Percentiles rank a stretch among this genome's conserved stretches.
Conservation (phyloP, 257 asterid genomes). For the Salvia miltiorrhiza region DNA sequence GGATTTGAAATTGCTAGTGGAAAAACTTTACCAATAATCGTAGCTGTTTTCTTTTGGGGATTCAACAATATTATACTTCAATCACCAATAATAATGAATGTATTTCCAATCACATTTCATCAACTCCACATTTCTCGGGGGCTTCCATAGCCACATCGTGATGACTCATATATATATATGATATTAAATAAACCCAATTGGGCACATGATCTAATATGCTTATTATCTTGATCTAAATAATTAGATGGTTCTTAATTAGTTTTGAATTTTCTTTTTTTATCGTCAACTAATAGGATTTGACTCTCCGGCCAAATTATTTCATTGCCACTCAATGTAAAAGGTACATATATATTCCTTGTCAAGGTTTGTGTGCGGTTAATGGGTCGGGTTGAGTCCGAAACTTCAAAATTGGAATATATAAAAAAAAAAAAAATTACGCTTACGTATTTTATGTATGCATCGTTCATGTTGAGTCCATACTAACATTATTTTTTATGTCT, state of each 20-base stretch:
- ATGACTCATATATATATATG: constrained; percentile 21
- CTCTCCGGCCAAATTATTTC: constrained; percentile 30
- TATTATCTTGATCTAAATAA: not conserved
- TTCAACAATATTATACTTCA: constrained; percentile 12
- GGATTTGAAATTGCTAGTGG: constrained; percentile 32
- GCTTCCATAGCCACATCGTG: not conserved
- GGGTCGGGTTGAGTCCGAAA: constrained; percentile 10
- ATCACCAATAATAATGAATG: constrained; percentile 9
- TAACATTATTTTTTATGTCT: too few species aligned
- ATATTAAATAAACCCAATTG: not conserved
- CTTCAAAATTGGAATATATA: not conserved
- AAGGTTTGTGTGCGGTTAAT: not conserved
- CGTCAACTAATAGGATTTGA: not conserved
- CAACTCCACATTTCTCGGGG: constrained; percentile 34
- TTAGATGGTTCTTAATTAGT: not conserved
- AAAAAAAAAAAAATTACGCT: too few species aligned
- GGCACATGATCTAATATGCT: constrained; percentile 20
- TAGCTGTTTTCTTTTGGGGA: constrained; percentile 3
- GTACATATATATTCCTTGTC: not conserved
- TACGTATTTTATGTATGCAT: too few species aligned
- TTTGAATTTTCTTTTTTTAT: not conserved
- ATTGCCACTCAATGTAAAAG: not conserved
- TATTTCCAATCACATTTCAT: constrained; percentile 1
- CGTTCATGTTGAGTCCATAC: too few species aligned
- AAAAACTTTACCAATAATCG: constrained; percentile 8